Evolutionary conservation across 768 basidiomycete species (phyloP).

Genomic region (Collybiopsis confluens): DNA sequence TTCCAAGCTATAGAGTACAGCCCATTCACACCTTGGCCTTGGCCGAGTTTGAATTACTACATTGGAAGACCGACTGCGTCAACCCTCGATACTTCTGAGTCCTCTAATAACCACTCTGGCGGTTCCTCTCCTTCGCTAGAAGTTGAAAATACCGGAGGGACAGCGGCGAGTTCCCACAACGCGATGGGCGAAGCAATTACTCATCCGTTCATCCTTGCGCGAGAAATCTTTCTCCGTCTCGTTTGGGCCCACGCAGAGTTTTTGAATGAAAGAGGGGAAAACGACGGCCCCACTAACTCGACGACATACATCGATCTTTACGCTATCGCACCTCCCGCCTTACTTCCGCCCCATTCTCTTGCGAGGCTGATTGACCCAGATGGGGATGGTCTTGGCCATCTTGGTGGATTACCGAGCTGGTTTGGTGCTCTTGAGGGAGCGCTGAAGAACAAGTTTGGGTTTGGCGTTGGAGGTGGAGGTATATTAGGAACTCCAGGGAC

Average conservation of each 20-base stretch:
- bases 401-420: slow-evolving; percentile 2
- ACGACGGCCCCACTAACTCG: neutral
- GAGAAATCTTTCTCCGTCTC: slow-evolving; percentile 3
- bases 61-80: too few species aligned
- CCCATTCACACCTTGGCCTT: neutral
- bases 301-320: neutral
- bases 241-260: slow-evolving; percentile 1
- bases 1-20: neutral
- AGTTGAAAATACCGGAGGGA: too few species aligned
- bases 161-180: too few species aligned
- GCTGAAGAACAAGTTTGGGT: neutral
- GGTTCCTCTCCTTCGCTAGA: too few species aligned
- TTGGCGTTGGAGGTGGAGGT: neutral
- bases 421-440: neutral
- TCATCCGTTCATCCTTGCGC: slow-evolving; percentile 1
- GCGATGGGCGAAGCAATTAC: neutral
- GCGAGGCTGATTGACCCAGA: slow-evolving; percentile 1
- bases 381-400: slow-evolving; percentile 4
- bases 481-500: too few species aligned
- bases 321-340: neutral
- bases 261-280: neutral
- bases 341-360: neutral
- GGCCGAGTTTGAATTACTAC: neutral
- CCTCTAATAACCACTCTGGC: too few species aligned
- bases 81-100: too few species aligned